Percentiles rank a stretch among this genome's conserved stretches.
Evolutionary conservation across 345 rosid species (phyloP).

Genomic region (Aquilaria malaccensis): DNA sequence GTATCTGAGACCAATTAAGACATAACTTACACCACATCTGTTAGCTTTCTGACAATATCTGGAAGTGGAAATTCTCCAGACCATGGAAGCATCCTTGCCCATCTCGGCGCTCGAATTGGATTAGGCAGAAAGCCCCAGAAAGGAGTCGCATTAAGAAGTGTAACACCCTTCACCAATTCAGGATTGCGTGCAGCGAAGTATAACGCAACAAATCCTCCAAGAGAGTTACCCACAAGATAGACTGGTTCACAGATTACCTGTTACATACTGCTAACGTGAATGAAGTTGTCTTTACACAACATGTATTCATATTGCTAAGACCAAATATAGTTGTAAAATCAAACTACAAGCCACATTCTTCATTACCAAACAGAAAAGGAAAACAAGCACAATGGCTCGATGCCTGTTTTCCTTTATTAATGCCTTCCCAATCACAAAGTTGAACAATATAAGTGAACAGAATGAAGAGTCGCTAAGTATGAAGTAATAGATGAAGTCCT

Average conservation of each 20-base stretch:
- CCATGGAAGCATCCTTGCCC: constrained; percentile 78
- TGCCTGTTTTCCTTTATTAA: too few relatives aligned
- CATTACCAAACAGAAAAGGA: too few relatives aligned
- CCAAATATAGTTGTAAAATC: background rate
- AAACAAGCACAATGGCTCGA: too few relatives aligned
- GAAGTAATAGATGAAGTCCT: too few relatives aligned
- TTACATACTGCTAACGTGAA: constrained; percentile 13
- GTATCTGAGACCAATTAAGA: constrained; percentile 10
- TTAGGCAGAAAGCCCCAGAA: constrained; percentile 97
- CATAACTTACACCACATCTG: constrained; percentile 63
- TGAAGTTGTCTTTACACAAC: background rate
- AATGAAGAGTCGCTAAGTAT: too few relatives aligned
- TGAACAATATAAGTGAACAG: too few relatives aligned
- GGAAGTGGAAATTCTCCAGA: constrained; percentile 93
- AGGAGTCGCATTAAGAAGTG: constrained; percentile 93
- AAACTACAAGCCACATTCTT: too few relatives aligned
- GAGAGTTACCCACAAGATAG: constrained; percentile 82
- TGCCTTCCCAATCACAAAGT: too few relatives aligned
- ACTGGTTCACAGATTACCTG: constrained; percentile 93
- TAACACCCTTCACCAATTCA: constrained; percentile 79
- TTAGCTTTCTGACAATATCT: constrained; percentile 61
- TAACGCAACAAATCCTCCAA: constrained; percentile 86
- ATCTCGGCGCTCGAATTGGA: constrained; percentile 58
- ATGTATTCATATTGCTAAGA: constrained; percentile 1
- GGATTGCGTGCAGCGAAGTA: constrained; percentile 85